Evolutionary conservation across 2,329 filamentous ascomycete genomes (phyloP), one percentile per base, ranked within the genome.

Genomic region (Aspergillus sp.): DNA sequence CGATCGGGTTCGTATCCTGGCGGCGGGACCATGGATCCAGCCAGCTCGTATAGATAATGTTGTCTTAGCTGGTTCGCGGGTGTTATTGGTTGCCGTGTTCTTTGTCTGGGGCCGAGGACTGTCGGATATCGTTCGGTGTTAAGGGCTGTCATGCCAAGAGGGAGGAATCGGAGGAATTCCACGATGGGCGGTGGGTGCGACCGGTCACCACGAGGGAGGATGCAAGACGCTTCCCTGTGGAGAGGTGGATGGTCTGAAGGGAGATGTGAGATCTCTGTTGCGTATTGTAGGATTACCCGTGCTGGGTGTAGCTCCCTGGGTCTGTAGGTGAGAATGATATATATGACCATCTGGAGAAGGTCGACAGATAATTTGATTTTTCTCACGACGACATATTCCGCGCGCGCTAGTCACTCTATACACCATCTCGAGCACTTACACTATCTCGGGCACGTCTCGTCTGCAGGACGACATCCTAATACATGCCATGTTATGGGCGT

Each of bases 1-100:
- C 16, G 33, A 42, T 36, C 19, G 52, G 7, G 36, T 24, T n/a
- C 26, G 10, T 10, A 45, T 40, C n/a, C 46, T 19, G 3, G 20
- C 1, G 41, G 45, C 7, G 52, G 49, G 4, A 51, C 52, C 9
- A 52, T 54, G 30, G 46, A 49, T 20, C 46, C 41, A 9, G 30
- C 22, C 19, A 54, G 41, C 4, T 45, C 40, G 30, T 20, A 17
- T 6, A 17, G 2, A 22, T 10, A 6, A 4, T 13, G 17, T 10
- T 42, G 11, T 22, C 40, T 24, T 2, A 4, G 16, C 4, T n/a
- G 7, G 6, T 6, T 2, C 16, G 1, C 16, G 14, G 13, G 11
- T 13, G 16, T n/a, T 10, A 17, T 38, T 38, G 35, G 40, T 9
- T 13, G 7, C 7, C 17, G 19, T 42, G 8, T n/a, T 22, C 22